A percentile compares a stretch with the other conserved stretches of the same genome.
Evolutionary conservation across 2,329 filamentous ascomycete genomes (phyloP).

Genomic region (Mariannaea sp.): DNA sequence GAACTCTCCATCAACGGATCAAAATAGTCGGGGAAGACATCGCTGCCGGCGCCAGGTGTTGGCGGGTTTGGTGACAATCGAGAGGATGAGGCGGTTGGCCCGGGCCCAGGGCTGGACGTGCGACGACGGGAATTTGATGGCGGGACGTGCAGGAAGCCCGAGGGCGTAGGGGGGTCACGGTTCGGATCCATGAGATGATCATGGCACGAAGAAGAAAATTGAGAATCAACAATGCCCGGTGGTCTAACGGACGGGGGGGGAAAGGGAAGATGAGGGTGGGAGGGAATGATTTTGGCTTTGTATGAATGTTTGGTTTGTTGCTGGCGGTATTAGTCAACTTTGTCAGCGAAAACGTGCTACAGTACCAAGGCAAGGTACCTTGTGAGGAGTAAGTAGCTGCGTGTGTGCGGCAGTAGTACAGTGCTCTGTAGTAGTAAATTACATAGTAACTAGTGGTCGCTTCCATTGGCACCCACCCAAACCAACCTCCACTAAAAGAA

Average conservation of each 20-base stretch:
- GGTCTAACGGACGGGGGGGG: neutral
- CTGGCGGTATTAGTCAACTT: conserved; percentile 3
- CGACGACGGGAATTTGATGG: conserved; percentile 11
- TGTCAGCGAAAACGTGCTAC: conserved; percentile 7
- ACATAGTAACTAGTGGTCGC: no score
- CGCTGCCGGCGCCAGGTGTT: conserved; percentile 28
- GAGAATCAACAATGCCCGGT: neutral
- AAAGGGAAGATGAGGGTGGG: neutral
- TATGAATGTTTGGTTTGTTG: neutral
- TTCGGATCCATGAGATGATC: conserved; percentile 31
- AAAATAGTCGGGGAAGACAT: conserved; percentile 34
- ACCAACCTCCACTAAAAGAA: no score
- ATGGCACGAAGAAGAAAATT: conserved; percentile 11
- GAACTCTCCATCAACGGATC: conserved; percentile 29
- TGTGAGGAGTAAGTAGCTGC: no score
- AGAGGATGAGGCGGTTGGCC: conserved; percentile 28
- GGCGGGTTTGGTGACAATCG: conserved; percentile 8
- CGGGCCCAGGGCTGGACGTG: no score
- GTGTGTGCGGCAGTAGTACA: no score
- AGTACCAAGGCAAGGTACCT: no score
- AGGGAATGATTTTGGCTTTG: neutral
- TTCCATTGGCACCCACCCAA: no score
- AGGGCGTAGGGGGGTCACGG: conserved; percentile 20
- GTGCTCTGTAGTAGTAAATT: no score
- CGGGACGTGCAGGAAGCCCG: conserved; percentile 26